phyloP scores from a whole-genome alignment of 768 basidiomycete genomes.

The Boletus rex-veris region DNA sequence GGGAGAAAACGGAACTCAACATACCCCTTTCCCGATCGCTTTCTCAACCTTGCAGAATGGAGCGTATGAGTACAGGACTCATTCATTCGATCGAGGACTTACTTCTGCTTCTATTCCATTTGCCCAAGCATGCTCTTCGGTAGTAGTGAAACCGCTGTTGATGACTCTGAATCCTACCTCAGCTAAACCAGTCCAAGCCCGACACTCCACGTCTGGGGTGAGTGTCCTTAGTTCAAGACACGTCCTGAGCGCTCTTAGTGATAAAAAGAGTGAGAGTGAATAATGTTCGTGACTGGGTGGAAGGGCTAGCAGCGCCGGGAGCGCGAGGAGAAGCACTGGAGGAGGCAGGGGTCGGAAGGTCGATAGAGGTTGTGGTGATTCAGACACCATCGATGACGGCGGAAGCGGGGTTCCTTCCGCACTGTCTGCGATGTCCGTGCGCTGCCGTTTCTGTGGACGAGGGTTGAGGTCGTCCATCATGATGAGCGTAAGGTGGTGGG shows the following conservation, averaged over 20 bases:
- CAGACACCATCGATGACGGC: neutral
- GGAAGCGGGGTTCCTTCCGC: neutral
- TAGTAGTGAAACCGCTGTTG: slow-evolving; percentile 40
- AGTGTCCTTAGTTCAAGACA: slow-evolving; percentile 51
- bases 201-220: slow-evolving; percentile 59
- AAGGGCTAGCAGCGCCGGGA: slow-evolving; percentile 59
- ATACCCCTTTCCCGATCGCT: slow-evolving; percentile 66
- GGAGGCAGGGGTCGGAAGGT: slow-evolving; percentile 36
- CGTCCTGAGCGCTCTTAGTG: slow-evolving; percentile 51
- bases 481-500: slow-evolving; percentile 2
- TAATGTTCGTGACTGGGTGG: slow-evolving; percentile 63
- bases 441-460: slow-evolving; percentile 36
- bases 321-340: slow-evolving; percentile 52
- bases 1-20: slow-evolving; percentile 25
- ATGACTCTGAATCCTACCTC: slow-evolving; percentile 64
- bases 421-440: slow-evolving; percentile 13
- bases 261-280: slow-evolving; percentile 50
- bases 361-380: neutral
- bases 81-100: neutral
- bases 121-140: slow-evolving; percentile 42
- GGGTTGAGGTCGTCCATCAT: slow-evolving; percentile 28
- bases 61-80: neutral
- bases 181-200: slow-evolving; percentile 66
- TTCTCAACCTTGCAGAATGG: slow-evolving; percentile 46
- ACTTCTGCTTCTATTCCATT: slow-evolving; percentile 56